Evolutionary conservation across 1,284 basidiomycete species (phyloP), one percentile per base, ranked within the genome.

Genomic region (Ganoderma leucocontextum): DNA sequence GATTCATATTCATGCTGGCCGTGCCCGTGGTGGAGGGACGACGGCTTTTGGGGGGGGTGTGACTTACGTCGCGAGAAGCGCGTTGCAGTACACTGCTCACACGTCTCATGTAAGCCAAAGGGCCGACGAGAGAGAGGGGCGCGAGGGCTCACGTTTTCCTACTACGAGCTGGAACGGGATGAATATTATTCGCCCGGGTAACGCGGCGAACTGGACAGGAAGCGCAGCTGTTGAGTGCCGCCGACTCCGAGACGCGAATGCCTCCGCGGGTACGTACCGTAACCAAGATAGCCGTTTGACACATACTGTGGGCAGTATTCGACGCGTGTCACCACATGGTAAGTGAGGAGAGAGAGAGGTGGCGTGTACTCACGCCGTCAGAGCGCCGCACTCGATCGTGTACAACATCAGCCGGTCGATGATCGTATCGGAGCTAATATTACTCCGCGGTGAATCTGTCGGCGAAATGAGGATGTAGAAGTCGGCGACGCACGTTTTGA

Each of bases 1-100:
- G 29, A 13, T 17, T 41, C 41, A 41, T 6, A 17, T 41, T 1
- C 17, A 22, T 17, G 0, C 33, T 19, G 29, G 33, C 17, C 25
- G 29, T 29, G 52, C 12, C 9, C 35, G 35, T 13, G n/a, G 29
- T 29, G 29, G 29, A 29, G 29, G 29, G 29, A 29, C 29, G 29
- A 29, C 1, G 29, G 29, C 29, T 29, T 29, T 29, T 1, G 29
- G 29, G 29, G 1, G 29, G 29, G 29, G 29, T 1, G 25, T 1
- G 10, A n/a, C 57, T 58, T 22, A 58, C 57, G 35, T 58, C 35
- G 57, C 35, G 57, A 58, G 57, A 17, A 58, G 57, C 13, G 57
- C n/a, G 35, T 58, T 38, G 35, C 19, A 41, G n/a, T 60, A 41
- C 13, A 41, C 41, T 41, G 29, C 29, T 29, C 29, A 29, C 29